Percentiles rank a stretch among this genome's conserved stretches.
Evolutionary conservation across 441 rosid genomes (phyloP).

Genomic region (Francoa sonchifolia): DNA sequence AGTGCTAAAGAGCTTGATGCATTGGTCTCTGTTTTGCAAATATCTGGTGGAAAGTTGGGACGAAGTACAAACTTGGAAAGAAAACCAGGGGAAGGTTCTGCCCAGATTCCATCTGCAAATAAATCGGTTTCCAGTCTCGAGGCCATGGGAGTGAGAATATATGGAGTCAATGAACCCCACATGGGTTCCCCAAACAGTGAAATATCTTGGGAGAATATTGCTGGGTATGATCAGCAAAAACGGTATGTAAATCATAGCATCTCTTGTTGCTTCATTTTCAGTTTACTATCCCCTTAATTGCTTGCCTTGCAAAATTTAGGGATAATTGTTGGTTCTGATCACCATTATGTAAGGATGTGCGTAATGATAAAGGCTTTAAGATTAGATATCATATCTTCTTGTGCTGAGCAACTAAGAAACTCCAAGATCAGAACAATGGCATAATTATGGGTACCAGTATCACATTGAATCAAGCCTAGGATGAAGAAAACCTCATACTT

Average conservation of each 20-base stretch:
- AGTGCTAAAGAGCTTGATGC: conserved; percentile 67
- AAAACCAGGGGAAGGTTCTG: conserved; percentile 28
- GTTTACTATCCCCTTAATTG: too few species aligned
- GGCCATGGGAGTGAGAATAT: conserved; percentile 82
- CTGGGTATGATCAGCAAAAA: conserved; percentile 88
- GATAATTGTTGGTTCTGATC: not conserved
- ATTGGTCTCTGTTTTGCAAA: conserved; percentile 57
- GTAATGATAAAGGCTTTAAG: too few species aligned
- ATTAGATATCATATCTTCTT: too few species aligned
- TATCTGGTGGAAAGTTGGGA: conserved; percentile 45
- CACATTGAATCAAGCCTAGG: too few species aligned
- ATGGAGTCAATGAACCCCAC: conserved; percentile 58
- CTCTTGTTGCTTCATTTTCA: conserved; percentile 2
- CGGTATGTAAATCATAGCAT: conserved; percentile 28
- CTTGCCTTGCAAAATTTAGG: not conserved
- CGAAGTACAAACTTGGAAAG: conserved; percentile 23
- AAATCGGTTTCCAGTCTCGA: conserved; percentile 49
- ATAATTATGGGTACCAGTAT: too few species aligned
- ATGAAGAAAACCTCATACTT: too few species aligned
- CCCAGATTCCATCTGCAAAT: conserved; percentile 28
- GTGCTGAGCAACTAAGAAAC: too few species aligned
- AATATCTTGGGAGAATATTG: conserved; percentile 83
- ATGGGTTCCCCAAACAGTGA: conserved; percentile 24
- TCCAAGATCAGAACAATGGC: too few species aligned
- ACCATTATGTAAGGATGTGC: not conserved